These are phyloP conservation scores for Debaryomycetaceae sp. DNA, from an alignment of 1,139 yeast genomes.

Conservation along the genomic window DNA sequence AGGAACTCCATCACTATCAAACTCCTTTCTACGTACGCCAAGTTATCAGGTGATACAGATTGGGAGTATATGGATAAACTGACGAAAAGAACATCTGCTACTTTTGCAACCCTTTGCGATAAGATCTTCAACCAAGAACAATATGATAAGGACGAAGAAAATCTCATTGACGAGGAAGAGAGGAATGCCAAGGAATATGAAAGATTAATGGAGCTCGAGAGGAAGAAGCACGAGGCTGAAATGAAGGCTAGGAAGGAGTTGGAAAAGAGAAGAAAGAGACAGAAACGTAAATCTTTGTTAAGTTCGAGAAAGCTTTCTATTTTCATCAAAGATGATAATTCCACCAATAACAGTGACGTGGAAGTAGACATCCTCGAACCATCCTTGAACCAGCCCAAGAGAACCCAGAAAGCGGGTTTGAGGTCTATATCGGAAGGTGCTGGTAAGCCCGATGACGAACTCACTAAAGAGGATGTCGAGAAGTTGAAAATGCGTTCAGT, in stretches of 20 bases:
- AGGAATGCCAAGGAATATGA: conserved; percentile 46
- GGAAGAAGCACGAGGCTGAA: conserved; percentile 50
- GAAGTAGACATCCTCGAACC: conserved; percentile 21
- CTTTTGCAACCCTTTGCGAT: conserved; percentile 74
- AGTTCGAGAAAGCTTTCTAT: conserved; percentile 41
- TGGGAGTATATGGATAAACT: conserved; percentile 72
- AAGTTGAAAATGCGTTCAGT: conserved; percentile 45
- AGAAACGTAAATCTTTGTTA: conserved; percentile 41
- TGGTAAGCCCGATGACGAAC: conserved; percentile 20
- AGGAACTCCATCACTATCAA: conserved; percentile 71
- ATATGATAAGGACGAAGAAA: conserved; percentile 57
- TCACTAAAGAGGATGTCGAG: conserved; percentile 42
- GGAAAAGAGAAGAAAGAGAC: conserved; percentile 43
- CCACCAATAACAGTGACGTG: conserved; percentile 29
- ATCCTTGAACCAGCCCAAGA: conserved; percentile 34
- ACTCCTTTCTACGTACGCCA: conserved; percentile 67
- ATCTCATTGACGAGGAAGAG: conserved; percentile 48
- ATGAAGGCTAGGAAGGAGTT: conserved; percentile 43
- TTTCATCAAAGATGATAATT: conserved; percentile 29
- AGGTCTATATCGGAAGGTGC: conserved; percentile 38
- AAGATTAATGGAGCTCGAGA: conserved; percentile 47
- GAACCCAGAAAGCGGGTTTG: conserved; percentile 28
- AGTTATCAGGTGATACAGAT: conserved; percentile 61
- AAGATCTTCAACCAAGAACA: conserved; percentile 61
- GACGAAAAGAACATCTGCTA: conserved; percentile 72